A percentile compares a stretch with the other conserved stretches of the same genome.
These are phyloP conservation scores for Rutstroemia sp. DNA, from an alignment of 2,329 filamentous ascomycete genomes.

Conservation along the genomic window DNA sequence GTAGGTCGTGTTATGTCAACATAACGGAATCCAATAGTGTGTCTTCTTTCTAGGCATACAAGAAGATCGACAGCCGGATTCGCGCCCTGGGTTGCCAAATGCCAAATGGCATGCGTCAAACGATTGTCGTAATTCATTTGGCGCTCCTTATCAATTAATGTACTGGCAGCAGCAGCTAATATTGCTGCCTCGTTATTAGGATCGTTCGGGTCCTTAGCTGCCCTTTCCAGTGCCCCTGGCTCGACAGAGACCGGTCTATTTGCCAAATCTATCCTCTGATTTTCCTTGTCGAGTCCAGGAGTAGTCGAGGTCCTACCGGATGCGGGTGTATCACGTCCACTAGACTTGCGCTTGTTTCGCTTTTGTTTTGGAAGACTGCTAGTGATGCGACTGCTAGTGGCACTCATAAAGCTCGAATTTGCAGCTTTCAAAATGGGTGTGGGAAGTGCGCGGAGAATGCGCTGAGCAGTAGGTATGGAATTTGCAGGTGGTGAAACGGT, in stretches of 20 bases:
- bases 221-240: constrained; percentile 20
- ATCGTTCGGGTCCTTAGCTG: constrained; percentile 23
- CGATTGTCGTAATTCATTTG: constrained; percentile 73
- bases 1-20: constrained; percentile 89
- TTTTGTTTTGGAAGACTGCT: constrained; percentile 65
- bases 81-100: constrained; percentile 79
- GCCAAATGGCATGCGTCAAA: constrained; percentile 91
- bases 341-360: constrained; percentile 52
- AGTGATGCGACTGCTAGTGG: constrained; percentile 79
- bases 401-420: constrained; percentile 91
- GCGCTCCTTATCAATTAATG: constrained; percentile 62
- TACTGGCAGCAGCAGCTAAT: constrained; percentile 47
- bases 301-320: constrained; percentile 30
- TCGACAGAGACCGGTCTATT: constrained; percentile 26
- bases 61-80: constrained; percentile 92
- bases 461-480: constrained; percentile 83
- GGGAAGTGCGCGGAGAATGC: constrained; percentile 81
- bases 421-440: constrained; percentile 88
- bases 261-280: constrained; percentile 24
- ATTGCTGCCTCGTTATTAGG: constrained; percentile 28
- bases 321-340: constrained; percentile 32
- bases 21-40: constrained; percentile 92
- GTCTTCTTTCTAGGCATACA: constrained; percentile 83
- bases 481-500: constrained; percentile 72
- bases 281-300: constrained; percentile 28